Conservation (phyloP, 495 filamentous ascomycete species). For the Daldinia caldariorum region DNA sequence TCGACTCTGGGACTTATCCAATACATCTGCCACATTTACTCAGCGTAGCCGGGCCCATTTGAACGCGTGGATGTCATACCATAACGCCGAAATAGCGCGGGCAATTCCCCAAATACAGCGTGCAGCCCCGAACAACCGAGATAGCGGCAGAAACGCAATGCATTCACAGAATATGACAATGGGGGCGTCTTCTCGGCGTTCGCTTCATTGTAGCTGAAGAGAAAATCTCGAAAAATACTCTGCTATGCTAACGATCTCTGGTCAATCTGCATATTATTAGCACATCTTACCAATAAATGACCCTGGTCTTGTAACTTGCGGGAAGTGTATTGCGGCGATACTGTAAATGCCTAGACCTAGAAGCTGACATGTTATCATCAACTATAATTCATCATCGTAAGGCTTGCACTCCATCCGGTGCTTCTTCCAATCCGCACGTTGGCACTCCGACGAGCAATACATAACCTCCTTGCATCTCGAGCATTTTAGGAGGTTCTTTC, state of each 20-base stretch:
- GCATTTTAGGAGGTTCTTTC: slow-evolving; percentile 45
- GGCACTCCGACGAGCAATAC: slow-evolving; percentile 52
- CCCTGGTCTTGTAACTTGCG: not conserved
- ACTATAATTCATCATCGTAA: slow-evolving; percentile 8
- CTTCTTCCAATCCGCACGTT: slow-evolving; percentile 54
- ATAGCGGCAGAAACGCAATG: slow-evolving; percentile 18
- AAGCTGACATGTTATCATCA: not conserved
- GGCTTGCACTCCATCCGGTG: slow-evolving; percentile 49
- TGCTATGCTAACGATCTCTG: not conserved
- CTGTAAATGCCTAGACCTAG: too few relatives aligned
- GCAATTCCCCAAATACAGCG: not conserved
- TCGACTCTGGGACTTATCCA: not conserved
- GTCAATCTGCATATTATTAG: not conserved
- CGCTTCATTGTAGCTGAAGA: slow-evolving; percentile 2
- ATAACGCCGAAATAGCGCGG: not conserved
- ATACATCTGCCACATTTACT: not conserved
- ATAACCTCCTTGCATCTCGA: slow-evolving; percentile 41
- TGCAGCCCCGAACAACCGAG: not conserved
- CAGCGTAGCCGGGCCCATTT: not conserved
- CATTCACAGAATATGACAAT: not conserved
- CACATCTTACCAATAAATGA: not conserved
- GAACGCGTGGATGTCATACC: slow-evolving; percentile 14
- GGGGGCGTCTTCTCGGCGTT: not conserved
- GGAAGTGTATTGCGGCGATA: not conserved
- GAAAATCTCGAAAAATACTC: not conserved